These are phyloP conservation scores for Tephrocybe sp. DNA, from an alignment of 768 basidiomycete species.

Conservation along the genomic window DNA sequence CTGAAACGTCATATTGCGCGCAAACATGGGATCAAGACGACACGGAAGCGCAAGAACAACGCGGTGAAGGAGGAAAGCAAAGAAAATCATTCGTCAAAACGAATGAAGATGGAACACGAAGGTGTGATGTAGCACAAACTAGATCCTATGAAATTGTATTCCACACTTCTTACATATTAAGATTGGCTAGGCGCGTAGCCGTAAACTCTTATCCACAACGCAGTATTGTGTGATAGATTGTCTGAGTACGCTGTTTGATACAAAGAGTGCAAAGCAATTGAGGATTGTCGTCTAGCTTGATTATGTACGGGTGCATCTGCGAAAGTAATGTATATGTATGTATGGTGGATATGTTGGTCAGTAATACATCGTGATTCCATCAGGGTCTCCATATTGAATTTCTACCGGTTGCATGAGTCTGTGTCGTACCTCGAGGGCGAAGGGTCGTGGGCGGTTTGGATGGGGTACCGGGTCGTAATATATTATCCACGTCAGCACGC, in stretches of 20 bases:
- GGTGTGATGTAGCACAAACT: background rate
- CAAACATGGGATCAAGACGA: slow-evolving; percentile 44
- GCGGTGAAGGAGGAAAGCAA: slow-evolving; percentile 2
- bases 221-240: too few relatives aligned
- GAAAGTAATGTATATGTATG: too few relatives aligned
- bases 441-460: slow-evolving; percentile 47
- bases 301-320: too few relatives aligned
- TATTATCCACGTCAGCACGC: slow-evolving; percentile 64
- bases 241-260: too few relatives aligned
- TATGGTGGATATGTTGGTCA: slow-evolving; percentile 1
- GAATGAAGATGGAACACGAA: slow-evolving; percentile 4
- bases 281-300: too few relatives aligned
- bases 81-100: slow-evolving; percentile 11
- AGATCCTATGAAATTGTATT: background rate
- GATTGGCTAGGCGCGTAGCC: too few relatives aligned
- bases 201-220: too few relatives aligned
- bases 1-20: slow-evolving; percentile 65
- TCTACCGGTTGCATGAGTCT: slow-evolving; percentile 48
- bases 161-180: too few relatives aligned
- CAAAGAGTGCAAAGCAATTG: too few relatives aligned
- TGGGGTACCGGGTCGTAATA: slow-evolving; percentile 63
- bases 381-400: slow-evolving; percentile 68
- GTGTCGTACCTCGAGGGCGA: slow-evolving; percentile 38
- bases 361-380: slow-evolving; percentile 11
- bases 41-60: slow-evolving; percentile 21